Evolutionary conservation across 202 grass and related monocot genomes (phyloP).

Genomic region (Panicum virgatum): DNA sequence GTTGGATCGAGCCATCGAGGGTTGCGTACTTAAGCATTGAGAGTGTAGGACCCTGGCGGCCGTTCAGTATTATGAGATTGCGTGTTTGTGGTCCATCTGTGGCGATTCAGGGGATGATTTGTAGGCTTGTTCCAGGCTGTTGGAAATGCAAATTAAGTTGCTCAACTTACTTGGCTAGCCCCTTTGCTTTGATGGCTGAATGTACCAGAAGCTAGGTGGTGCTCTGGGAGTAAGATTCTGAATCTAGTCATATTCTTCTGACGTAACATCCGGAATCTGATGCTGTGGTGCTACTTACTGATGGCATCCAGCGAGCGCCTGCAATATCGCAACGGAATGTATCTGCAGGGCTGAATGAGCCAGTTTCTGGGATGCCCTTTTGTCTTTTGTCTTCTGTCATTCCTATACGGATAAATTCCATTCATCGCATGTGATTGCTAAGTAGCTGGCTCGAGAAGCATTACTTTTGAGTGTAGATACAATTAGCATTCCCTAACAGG

Average conservation of each 20-base stretch:
- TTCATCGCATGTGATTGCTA: neutral
- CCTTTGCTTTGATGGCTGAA: neutral
- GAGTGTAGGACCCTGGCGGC: too few relatives aligned
- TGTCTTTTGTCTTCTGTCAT: neutral
- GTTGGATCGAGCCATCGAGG: too few relatives aligned
- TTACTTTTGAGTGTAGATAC: slow-evolving; percentile 18
- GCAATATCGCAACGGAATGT: neutral
- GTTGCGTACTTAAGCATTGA: too few relatives aligned
- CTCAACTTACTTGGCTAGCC: neutral
- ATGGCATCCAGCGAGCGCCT: neutral
- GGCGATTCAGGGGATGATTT: too few relatives aligned
- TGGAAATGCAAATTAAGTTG: neutral
- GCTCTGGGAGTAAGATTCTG: neutral
- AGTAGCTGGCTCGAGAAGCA: neutral
- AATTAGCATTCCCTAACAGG: neutral
- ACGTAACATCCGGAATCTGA: neutral
- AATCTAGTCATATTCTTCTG: neutral
- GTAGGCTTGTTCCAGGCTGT: neutral
- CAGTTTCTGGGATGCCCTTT: neutral
- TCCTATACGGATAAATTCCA: neutral
- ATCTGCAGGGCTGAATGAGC: neutral
- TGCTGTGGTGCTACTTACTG: neutral
- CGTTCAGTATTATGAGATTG: slow-evolving; percentile 8
- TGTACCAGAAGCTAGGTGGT: neutral
- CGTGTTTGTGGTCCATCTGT: too few relatives aligned